Base-by-base conservation (phyloP, 139 green algal species). In the Auxenochlorella pyrenoidosa region DNA sequence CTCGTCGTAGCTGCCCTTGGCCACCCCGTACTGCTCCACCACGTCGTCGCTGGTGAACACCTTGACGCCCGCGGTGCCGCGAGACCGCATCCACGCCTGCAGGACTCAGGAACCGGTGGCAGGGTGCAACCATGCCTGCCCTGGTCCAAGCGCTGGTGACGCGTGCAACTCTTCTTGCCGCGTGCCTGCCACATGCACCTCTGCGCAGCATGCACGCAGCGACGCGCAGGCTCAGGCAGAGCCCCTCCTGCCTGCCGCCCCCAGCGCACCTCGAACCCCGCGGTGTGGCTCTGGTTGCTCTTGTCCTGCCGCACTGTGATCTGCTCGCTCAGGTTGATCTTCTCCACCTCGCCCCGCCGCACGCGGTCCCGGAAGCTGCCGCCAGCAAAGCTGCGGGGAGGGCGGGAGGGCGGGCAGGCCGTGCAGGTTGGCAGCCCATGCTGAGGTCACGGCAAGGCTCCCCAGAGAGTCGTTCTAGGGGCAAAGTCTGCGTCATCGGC, bases 61-160 rank as follows among this genome's bases (percentile, higher is more conserved):
- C 54, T 89, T 81, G 19, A 83, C 75, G 30, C 78, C 89, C 0
- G 58, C 59, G 0, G 90, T 77, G 22, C 95, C 96, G 1, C 96
- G 87, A 0, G 94, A 83, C 10, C 96, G 86, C 94, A 98, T 93
- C 94, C 93, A 98, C 28, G 96, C 96, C 92, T 96, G 90, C 13
- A 43, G 38, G 82, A 34, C 15, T 54, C 65, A 51, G 44, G 34
- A 21, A n/a, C n/a, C n/a, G n/a, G n/a, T n/a, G n/a, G n/a, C n/a
- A n/a, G n/a, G n/a, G n/a, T n/a, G n/a, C n/a, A n/a, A n/a, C n/a
- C n/a, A n/a, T n/a, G n/a, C n/a, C n/a, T n/a, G n/a, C n/a, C n/a
- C n/a, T n/a, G n/a, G n/a, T n/a, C n/a, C n/a, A n/a, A n/a, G n/a
- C n/a, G n/a, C n/a, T n/a, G n/a, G n/a, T n/a, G n/a, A n/a, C n/a